These are phyloP conservation scores for Pharnaceum exiguum DNA, from an alignment of 148 eudicot genomes.

Conservation along the genomic window DNA sequence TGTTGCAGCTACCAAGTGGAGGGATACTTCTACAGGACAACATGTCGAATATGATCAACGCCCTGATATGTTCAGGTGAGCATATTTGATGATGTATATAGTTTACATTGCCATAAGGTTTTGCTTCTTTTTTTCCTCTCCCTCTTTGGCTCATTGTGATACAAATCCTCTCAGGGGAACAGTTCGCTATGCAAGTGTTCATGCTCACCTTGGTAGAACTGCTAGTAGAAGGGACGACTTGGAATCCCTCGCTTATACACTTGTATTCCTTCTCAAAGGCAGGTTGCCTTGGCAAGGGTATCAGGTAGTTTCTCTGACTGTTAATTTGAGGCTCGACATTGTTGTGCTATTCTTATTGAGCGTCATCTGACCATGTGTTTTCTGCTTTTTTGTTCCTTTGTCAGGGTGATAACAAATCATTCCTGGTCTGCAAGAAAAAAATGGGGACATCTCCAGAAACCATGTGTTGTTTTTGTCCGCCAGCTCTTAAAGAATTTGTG, in stretches of 20 bases:
- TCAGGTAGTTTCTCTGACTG: conserved; percentile 68
- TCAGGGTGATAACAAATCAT: conserved; percentile 87
- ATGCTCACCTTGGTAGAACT: conserved; percentile 95
- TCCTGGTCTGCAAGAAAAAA: conserved; percentile 88
- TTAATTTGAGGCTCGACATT: neutral
- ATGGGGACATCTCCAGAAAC: conserved; percentile 85
- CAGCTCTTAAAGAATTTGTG: conserved; percentile 67
- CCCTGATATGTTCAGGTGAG: conserved; percentile 87
- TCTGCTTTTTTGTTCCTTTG: neutral
- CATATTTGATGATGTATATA: no score
- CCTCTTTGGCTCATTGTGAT: neutral
- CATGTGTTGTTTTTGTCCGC: conserved; percentile 71
- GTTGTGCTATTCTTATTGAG: neutral
- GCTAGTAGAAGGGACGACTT: conserved; percentile 92
- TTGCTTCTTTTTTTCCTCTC: neutral
- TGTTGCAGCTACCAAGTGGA: conserved; percentile 82
- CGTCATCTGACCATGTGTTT: neutral
- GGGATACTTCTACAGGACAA: conserved; percentile 53
- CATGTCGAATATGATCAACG: conserved; percentile 93
- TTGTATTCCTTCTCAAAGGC: conserved; percentile 79
- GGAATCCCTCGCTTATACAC: conserved; percentile 89
- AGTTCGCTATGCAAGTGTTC: conserved; percentile 90
- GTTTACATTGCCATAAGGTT: conserved; percentile 5
- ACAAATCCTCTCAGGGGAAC: conserved; percentile 49
- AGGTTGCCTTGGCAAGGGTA: conserved; percentile 96